These are phyloP conservation scores for Populus deltoides DNA, from an alignment of 345 rosid genomes.

Conservation along the genomic window DNA sequence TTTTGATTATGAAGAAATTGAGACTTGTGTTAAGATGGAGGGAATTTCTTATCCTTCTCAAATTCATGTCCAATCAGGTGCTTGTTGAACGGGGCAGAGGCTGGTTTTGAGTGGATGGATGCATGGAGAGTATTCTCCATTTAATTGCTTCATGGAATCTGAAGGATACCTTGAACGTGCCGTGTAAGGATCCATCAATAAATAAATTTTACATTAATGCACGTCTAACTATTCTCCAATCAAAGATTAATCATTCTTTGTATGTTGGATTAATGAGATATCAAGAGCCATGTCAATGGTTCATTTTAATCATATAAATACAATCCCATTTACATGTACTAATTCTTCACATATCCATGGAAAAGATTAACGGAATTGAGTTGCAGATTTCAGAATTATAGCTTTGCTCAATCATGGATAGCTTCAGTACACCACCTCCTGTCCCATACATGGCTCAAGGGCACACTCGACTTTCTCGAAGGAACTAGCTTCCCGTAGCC, in stretches of 20 bases:
- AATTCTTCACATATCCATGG: neutral
- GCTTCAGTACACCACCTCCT: neutral
- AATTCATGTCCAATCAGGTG: constrained; percentile 47
- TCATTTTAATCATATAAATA: neutral
- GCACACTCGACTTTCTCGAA: neutral
- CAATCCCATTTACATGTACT: neutral
- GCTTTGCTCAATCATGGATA: neutral
- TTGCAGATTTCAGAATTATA: neutral
- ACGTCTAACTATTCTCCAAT: too few species aligned
- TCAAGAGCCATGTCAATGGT: neutral
- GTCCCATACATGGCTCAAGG: constrained; percentile 15
- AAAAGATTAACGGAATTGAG: neutral
- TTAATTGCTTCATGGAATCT: too few species aligned
- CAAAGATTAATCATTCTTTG: neutral
- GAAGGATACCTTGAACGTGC: too few species aligned
- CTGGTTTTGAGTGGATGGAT: constrained; percentile 37
- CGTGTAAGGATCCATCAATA: neutral
- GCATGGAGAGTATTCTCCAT: neutral
- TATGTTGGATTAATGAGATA: neutral
- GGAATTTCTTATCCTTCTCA: constrained; percentile 61
- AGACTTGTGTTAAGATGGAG: constrained; percentile 28
- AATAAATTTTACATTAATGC: neutral
- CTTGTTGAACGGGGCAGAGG: constrained; percentile 42
- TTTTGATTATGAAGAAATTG: constrained; percentile 18
- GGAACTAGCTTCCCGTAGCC: neutral